Evolutionary conservation across 75 land plant genomes (phyloP), one percentile per base, ranked within the genome.

Genomic region (Larix kaempferi): DNA sequence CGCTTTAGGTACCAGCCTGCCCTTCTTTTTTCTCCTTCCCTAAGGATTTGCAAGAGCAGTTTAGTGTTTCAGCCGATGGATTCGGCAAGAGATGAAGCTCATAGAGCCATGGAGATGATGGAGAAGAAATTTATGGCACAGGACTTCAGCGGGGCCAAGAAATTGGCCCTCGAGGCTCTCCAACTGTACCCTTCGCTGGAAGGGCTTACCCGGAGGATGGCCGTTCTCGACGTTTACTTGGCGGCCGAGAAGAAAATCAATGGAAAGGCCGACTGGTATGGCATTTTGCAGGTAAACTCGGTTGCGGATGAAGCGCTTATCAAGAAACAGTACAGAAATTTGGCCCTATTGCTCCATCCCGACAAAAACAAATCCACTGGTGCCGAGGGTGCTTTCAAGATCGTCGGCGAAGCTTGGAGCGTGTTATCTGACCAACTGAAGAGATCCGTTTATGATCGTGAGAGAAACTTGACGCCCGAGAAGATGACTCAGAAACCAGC

Each of bases 61-160:
- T 60, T 29, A 29, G 1, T 29, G 33, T 29, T 29, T 17, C 59
- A 33, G 7, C 16, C 19, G 75, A 95, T 95, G 98, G 98, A 93
- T 72, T 82, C 83, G n/a, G 81, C 73, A 88, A 92, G 74, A 52
- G 93, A 92, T 57, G 99, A 91, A 80, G 98, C 99, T 22, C 29
- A 83, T 19, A 89, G 84, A 80, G 90, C 93, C 10, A 88, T 83
- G 78, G 92, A 84, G 62, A 80, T 85, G 44, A 98, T 95, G 26
- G 91, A 89, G 84, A 84, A 75, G 83, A 92, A 85, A 56, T 86
- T 91, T 73, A 62, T 27, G 5, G 83, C 74, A 71, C 88, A 82
- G 27, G 94, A 97, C 27, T 81, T 84, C 73, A 67, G 49, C 2
- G 89, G 88, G 22, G 99, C 99, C 0, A 91, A 79, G 74, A 93